These are phyloP conservation scores for Ilyonectria robusta DNA, from an alignment of 2,329 filamentous ascomycete genomes.

Conservation along the genomic window DNA sequence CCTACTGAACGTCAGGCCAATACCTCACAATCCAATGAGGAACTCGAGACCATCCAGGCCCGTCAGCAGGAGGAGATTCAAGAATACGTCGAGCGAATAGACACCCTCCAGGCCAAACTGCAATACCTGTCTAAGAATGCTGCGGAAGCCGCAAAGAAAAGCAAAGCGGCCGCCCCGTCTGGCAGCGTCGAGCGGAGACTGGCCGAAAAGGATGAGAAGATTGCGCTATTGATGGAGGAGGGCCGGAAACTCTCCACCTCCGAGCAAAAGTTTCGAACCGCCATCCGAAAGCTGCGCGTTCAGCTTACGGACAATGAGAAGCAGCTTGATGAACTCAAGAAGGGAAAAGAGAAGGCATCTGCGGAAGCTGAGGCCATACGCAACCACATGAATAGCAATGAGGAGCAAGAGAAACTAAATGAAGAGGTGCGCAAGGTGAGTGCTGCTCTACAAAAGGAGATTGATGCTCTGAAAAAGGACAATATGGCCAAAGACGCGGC, in stretches of 20 bases:
- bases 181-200: constrained; percentile 83
- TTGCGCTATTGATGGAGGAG: constrained; percentile 91
- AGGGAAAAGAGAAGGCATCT: constrained; percentile 71
- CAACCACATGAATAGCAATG: constrained; percentile 63
- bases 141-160: constrained; percentile 80
- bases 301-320: constrained; percentile 78
- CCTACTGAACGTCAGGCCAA: not conserved
- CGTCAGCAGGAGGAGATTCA: constrained; percentile 85
- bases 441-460: constrained; percentile 60
- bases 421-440: constrained; percentile 67
- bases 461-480: constrained; percentile 62
- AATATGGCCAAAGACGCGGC: constrained; percentile 73
- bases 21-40: constrained; percentile 29
- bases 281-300: constrained; percentile 84
- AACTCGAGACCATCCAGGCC: constrained; percentile 45
- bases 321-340: constrained; percentile 71
- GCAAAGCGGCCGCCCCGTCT: constrained; percentile 71
- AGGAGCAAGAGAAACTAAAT: constrained; percentile 69
- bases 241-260: constrained; percentile 89
- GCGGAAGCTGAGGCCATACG: constrained; percentile 64
- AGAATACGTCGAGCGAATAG: constrained; percentile 88
- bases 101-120: constrained; percentile 91
- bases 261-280: constrained; percentile 86
- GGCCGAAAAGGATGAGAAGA: constrained; percentile 91
- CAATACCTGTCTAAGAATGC: constrained; percentile 88